Evolutionary conservation across 2,329 filamentous ascomycete genomes (phyloP), one percentile per base, ranked within the genome.

Genomic region (Colletotrichum limetticola): DNA sequence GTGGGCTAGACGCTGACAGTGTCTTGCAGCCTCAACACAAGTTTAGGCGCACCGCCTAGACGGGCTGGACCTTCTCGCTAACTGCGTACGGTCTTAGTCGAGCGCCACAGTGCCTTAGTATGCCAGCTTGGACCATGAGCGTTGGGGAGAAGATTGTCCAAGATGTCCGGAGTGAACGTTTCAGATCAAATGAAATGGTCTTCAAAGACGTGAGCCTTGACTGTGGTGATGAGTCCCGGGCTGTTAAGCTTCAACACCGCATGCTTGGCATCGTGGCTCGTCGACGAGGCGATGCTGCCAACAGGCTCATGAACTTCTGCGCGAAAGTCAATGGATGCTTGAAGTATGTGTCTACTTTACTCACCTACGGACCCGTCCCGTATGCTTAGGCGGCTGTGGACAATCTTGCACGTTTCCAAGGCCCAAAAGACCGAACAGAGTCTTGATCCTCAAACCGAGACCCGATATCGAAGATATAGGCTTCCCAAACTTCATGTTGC

Each of bases 21-120:
- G 60, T 63, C 60, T 63, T n/a, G 52, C 28, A n/a, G 16, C 22
- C 22, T 53, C 60, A 53, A 53, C 60, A 35, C 60, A 53, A 35
- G 22, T 24, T n/a, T 22, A 19, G 46, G 19, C 22, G 60, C 60
- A 30, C 52, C 8, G 28, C 37, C 46, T 53, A 28, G 60, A 19
- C n/a, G 26, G 28, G 32, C 52, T 49, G 19, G 42, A 63, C 60
- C 16, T 30, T n/a, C 14, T 11, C 7, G 9, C 60, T 63, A 63
- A 49, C 46, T 63, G 4, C n/a, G 46, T 63, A 24, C 11, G 60
- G 60, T n/a, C 37, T 52, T 30, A 37, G 46, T 22, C 11, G 9
- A 22, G 26, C 60, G 60, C 60, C 42, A 49, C 60, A 12, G 22
- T 5, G 37, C 9, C 42, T 19, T 53, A 63, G 60, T 12, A n/a